Evolutionary conservation across 2,329 filamentous ascomycete species (phyloP).

Genomic region (Alternaria gansuensis): DNA sequence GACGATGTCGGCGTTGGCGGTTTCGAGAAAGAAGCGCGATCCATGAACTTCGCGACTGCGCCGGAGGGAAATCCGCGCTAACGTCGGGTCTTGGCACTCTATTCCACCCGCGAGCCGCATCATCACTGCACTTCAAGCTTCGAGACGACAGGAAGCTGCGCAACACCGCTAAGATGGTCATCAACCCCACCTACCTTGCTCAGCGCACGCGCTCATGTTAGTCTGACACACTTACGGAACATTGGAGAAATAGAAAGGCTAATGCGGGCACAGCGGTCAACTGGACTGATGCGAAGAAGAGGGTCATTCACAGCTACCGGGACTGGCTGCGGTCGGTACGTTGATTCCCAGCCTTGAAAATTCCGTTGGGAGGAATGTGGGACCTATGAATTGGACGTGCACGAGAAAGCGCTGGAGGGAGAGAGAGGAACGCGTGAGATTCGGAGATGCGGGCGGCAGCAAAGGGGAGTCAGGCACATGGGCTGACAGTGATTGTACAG

Average conservation of each 20-base stretch:
- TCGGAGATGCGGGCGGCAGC: conserved; percentile 3
- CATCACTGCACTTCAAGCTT: conserved; percentile 41
- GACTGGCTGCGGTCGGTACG: conserved; percentile 96
- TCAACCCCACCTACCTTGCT: conserved; percentile 90
- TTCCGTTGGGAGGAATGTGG: neutral
- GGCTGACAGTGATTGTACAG: conserved; percentile 59
- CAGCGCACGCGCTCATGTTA: conserved; percentile 63
- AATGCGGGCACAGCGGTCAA: conserved; percentile 71
- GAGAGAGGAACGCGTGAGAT: conserved; percentile 3
- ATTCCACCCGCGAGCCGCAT: conserved; percentile 44
- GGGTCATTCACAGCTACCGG: conserved; percentile 89
- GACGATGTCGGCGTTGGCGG: neutral
- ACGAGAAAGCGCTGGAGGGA: neutral
- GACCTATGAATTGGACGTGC: neutral
- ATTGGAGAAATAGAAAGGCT: conserved; percentile 33
- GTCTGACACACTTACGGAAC: conserved; percentile 22
- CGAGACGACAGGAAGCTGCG: conserved; percentile 34
- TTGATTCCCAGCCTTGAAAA: conserved; percentile 36
- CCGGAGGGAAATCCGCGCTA: conserved; percentile 37
- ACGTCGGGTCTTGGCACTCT: conserved; percentile 37
- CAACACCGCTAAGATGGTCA: conserved; percentile 68
- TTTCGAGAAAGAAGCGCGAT: conserved; percentile 20
- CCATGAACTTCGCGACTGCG: conserved; percentile 30
- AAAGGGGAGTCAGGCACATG: conserved; percentile 2
- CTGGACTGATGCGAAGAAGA: conserved; percentile 85